Percentiles rank a stretch among this genome's conserved stretches.
phyloP scores from a whole-genome alignment of 1,139 yeast species.

The Candida buenavistaensis region DNA sequence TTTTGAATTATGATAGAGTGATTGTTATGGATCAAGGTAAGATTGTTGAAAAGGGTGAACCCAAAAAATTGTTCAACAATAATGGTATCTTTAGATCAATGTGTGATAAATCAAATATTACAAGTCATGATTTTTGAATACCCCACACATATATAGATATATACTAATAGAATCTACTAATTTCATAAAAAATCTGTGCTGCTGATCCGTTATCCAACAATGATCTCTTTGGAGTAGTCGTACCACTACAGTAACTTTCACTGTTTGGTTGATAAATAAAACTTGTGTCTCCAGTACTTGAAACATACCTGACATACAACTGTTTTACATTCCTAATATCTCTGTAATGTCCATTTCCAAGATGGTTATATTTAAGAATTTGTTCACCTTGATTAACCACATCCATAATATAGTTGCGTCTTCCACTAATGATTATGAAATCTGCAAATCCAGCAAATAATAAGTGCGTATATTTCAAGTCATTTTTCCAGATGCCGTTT shows the following conservation, averaged over 20 bases:
- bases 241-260: constrained; percentile 17
- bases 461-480: constrained; percentile 24
- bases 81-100: constrained; percentile 45
- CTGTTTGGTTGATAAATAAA: constrained; percentile 5
- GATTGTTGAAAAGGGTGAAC: constrained; percentile 59
- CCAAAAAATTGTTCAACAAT: constrained; percentile 28
- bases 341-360: constrained; percentile 17
- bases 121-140: constrained; percentile 25
- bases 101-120: constrained; percentile 59
- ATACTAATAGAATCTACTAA: constrained; percentile 8
- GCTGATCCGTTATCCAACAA: constrained; percentile 26
- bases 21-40: constrained; percentile 51
- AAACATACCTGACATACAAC: constrained; percentile 11
- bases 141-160: too few relatives aligned
- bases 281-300: constrained; percentile 7
- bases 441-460: constrained; percentile 27
- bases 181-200: constrained; percentile 25
- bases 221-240: constrained; percentile 13
- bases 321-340: constrained; percentile 13
- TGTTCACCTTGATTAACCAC: constrained; percentile 25
- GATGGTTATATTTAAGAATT: too few relatives aligned
- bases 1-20: constrained; percentile 38
- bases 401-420: constrained; percentile 16
- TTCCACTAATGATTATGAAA: constrained; percentile 15
- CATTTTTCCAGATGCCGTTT: constrained; percentile 29